These are phyloP conservation scores for Ogataea nonfermentans DNA, from an alignment of 805 yeast genomes.

Conservation along the genomic window DNA sequence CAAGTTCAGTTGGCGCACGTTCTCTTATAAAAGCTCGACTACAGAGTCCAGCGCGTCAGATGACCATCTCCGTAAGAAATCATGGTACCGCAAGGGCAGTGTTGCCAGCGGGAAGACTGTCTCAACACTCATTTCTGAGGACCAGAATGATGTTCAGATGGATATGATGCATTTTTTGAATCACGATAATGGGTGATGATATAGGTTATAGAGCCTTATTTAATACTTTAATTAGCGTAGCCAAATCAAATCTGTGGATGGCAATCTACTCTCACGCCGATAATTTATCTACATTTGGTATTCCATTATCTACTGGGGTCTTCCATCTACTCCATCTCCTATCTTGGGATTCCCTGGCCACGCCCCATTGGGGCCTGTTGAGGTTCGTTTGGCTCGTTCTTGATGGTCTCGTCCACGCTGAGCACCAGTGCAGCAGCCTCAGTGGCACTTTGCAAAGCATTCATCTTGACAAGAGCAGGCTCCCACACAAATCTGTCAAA, in stretches of 20 bases:
- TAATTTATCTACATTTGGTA: not conserved
- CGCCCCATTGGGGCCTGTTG: slow-evolving; percentile 28
- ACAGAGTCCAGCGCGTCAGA: slow-evolving; percentile 15
- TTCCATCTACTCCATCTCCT: slow-evolving; percentile 1
- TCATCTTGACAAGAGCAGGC: slow-evolving; percentile 89
- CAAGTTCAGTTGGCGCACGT: slow-evolving; percentile 28
- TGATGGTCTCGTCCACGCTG: slow-evolving; percentile 94
- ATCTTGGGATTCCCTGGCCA: slow-evolving; percentile 59
- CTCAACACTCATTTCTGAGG: slow-evolving; percentile 10
- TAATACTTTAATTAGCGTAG: no score
- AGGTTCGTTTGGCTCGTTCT: slow-evolving; percentile 62
- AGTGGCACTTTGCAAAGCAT: slow-evolving; percentile 93
- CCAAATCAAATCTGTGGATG: no score
- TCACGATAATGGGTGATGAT: slow-evolving; percentile 8
- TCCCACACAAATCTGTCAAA: slow-evolving; percentile 93
- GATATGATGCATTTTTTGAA: slow-evolving; percentile 27
- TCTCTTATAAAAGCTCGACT: slow-evolving; percentile 24
- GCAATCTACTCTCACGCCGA: no score
- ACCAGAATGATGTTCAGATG: slow-evolving; percentile 21
- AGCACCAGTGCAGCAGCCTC: slow-evolving; percentile 93
- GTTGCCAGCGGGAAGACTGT: slow-evolving; percentile 19
- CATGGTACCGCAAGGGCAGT: slow-evolving; percentile 21
- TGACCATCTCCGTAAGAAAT: slow-evolving; percentile 8
- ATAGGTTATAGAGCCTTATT: no score
- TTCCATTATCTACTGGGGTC: slow-evolving; percentile 1